Evolutionary conservation across 192 early-diverging fungal genomes (phyloP).

Genomic region (Allomyces macrogynus): DNA sequence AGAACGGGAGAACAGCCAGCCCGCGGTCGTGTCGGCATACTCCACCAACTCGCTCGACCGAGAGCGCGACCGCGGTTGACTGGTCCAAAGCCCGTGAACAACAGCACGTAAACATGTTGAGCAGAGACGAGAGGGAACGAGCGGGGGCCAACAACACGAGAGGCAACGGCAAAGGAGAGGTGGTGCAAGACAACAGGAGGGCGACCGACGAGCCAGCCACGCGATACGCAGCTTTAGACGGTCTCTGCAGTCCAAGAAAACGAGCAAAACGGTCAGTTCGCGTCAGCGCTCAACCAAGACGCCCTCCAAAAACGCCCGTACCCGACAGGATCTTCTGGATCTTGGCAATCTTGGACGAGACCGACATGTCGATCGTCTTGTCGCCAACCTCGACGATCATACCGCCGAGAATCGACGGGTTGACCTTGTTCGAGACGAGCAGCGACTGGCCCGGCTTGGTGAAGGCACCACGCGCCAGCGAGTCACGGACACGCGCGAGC

Average conservation of each 20-base stretch:
- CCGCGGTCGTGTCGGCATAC: no score
- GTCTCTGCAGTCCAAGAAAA: not conserved
- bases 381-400: slow-evolving; percentile 93
- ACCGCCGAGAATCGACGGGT: slow-evolving; percentile 83
- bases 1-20: no score
- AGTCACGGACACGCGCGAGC: slow-evolving; percentile 47
- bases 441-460: slow-evolving; percentile 61
- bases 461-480: slow-evolving; percentile 60
- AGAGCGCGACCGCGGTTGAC: no score
- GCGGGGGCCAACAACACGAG: no score
- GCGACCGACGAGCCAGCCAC: no score
- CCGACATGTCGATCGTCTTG: slow-evolving; percentile 95
- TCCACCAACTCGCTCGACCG: no score
- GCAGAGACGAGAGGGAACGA: no score
- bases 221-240: no score
- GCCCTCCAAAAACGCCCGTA: slow-evolving; percentile 10
- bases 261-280: not conserved
- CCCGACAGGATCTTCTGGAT: slow-evolving; percentile 76
- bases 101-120: no score
- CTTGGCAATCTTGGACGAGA: slow-evolving; percentile 84
- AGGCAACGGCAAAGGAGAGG: no score
- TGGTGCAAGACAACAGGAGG: no score
- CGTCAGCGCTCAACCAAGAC: not conserved
- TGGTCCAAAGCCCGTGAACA: no score
- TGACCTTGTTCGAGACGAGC: slow-evolving; percentile 69